phyloP scores from a whole-genome alignment of 305 asterid genomes.

The Rubia balearica region DNA sequence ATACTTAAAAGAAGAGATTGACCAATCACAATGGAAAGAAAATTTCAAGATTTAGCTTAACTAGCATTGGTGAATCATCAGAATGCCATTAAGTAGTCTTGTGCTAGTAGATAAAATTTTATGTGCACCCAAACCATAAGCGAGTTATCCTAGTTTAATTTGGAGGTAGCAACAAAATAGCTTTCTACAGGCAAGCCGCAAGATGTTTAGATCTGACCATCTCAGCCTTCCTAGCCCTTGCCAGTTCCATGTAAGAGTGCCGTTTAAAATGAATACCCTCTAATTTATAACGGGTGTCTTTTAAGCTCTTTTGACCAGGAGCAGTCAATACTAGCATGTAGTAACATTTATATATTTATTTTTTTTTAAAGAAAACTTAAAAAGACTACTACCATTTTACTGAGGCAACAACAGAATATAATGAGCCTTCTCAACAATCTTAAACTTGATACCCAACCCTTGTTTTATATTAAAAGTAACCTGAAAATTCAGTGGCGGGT shows the following conservation, averaged over 20 bases:
- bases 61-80: neutral
- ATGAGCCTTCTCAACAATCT: neutral
- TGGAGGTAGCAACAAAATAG: neutral
- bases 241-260: neutral
- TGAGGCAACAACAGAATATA: neutral
- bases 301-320: neutral
- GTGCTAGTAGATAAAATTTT: neutral
- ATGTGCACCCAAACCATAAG: neutral
- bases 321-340: neutral
- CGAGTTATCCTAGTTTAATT: neutral
- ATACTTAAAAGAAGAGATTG: neutral
- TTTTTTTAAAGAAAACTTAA: no score
- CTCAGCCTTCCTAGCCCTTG: neutral
- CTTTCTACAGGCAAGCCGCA: neutral
- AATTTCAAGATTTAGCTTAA: neutral
- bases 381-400: neutral
- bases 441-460: neutral
- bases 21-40: neutral
- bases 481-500: no score
- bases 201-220: neutral
- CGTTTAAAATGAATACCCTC: neutral
- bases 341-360: neutral
- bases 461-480: no score
- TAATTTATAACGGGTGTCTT: neutral
- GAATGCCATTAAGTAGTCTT: neutral